Percentiles rank a stretch among this genome's conserved stretches.
phyloP scores from a whole-genome alignment of 495 filamentous ascomycete genomes.

The Podospora pseudopauciseta region DNA sequence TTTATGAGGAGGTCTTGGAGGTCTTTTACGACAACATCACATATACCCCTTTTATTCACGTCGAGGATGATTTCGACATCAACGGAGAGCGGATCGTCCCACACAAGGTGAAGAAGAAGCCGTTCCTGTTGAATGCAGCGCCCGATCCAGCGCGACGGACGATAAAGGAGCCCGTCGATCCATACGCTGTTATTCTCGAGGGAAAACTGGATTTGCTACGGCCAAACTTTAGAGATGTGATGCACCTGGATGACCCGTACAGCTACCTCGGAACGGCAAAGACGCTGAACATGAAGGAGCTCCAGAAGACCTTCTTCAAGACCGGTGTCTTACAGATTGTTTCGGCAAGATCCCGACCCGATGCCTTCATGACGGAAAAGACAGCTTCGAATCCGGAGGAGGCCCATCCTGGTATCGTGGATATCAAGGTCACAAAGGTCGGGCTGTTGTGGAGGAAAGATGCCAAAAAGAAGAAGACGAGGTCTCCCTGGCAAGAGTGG shows the following conservation, averaged over 20 bases:
- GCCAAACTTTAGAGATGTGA: slow-evolving; percentile 83
- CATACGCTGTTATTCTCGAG: slow-evolving; percentile 90
- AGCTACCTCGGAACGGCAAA: slow-evolving; percentile 73
- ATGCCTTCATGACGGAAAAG: slow-evolving; percentile 86
- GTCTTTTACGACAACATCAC: slow-evolving; percentile 98
- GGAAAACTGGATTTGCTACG: slow-evolving; percentile 75
- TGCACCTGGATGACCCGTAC: slow-evolving; percentile 90
- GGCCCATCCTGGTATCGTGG: slow-evolving; percentile 88
- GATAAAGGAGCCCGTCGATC: slow-evolving; percentile 83
- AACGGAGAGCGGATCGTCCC: slow-evolving; percentile 70
- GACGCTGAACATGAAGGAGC: slow-evolving; percentile 66
- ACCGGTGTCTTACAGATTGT: slow-evolving; percentile 91
- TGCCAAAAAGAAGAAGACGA: slow-evolving; percentile 84
- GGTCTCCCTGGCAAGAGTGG: slow-evolving; percentile 99
- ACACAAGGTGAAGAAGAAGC: slow-evolving; percentile 64
- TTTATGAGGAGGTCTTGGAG: slow-evolving; percentile 86
- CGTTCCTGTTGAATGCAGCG: slow-evolving; percentile 62
- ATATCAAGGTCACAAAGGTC: slow-evolving; percentile 96
- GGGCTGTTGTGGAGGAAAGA: slow-evolving; percentile 96
- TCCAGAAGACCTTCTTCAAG: slow-evolving; percentile 84
- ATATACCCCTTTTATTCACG: slow-evolving; percentile 95
- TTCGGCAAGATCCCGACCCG: slow-evolving; percentile 84
- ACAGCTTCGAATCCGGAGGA: slow-evolving; percentile 80
- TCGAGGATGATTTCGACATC: slow-evolving; percentile 85
- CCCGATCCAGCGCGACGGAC: slow-evolving; percentile 62